Percentiles rank a stretch among this genome's conserved stretches.
These are phyloP conservation scores for Bruguiera parviflora DNA, from an alignment of 345 rosid genomes.

Conservation along the genomic window DNA sequence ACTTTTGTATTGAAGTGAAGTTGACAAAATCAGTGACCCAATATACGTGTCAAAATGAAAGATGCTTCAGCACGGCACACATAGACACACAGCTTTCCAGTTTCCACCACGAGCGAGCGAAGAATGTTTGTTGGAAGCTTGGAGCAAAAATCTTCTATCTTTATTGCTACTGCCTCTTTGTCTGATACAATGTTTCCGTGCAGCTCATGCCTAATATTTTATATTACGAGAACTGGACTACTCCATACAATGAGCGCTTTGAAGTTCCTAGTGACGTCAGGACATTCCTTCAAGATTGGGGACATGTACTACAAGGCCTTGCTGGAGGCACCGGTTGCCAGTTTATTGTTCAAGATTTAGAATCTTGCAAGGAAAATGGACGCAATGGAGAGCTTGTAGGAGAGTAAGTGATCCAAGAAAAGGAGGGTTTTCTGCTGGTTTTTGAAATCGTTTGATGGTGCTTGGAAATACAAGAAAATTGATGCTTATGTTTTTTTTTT, in stretches of 20 bases:
- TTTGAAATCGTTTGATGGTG: conserved; percentile 15
- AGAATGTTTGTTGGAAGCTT: no score
- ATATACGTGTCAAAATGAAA: no score
- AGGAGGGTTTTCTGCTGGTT: conserved; percentile 68
- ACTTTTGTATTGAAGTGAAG: no score
- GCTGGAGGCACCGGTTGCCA: conserved; percentile 48
- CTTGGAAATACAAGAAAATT: no score
- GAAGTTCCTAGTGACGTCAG: conserved; percentile 42
- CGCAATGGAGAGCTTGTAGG: conserved; percentile 36
- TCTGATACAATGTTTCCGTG: background rate
- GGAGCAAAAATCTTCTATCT: no score
- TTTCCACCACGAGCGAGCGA: no score
- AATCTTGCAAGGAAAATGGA: background rate
- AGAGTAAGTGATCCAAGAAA: conserved; percentile 67
- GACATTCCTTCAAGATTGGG: conserved; percentile 38
- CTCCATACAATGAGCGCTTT: conserved; percentile 39
- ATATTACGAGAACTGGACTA: conserved; percentile 58
- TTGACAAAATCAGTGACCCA: no score
- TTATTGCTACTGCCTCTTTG: no score
- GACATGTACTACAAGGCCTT: conserved; percentile 43
- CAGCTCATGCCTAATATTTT: conserved; percentile 49
- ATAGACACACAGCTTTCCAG: no score
- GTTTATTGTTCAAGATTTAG: conserved; percentile 40
- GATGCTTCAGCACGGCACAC: no score
- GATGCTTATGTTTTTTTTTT: no score